Base-by-base conservation (phyloP, 495 filamentous ascomycete genomes). In the Oleoguttula mirabilis region DNA sequence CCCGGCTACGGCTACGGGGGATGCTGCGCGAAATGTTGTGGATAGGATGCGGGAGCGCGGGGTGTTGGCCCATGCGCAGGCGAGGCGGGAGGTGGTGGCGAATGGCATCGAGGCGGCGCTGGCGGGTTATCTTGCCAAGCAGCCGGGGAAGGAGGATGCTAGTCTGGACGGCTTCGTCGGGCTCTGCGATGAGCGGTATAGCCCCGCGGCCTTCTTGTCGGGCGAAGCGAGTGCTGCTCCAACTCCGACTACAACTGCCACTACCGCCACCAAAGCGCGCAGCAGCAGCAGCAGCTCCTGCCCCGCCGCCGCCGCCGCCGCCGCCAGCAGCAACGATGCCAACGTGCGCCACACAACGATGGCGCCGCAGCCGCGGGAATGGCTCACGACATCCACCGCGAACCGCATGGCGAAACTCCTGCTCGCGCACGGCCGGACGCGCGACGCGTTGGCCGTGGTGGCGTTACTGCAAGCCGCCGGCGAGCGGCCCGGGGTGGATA, bases 21-120 rank as follows among this genome's bases (percentile, higher is more conserved):
- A 10, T 7, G 11, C 15, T 8, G 3, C 14, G 20, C 10, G 3
- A 10, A 21, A 17, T 41, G 34, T 47, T 10, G 2, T 37, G 2
- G 14, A 39, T 4, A 21, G 6, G 16, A 52, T 52, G 49, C 19
- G 27, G 2, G 17, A 15, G 17, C 38, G 39, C 12, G 49, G 49
- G 17, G 7, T 52, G 1, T 24, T 52, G 3, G n/a, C 2, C 8
- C 33, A 30, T 22, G 28, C 24, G 11, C 3, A 33, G 2, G 31
- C 28, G 22, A 7, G 31, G 10, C 23, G 16, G n/a, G 28, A 31
- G 20, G 10, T 31, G 5, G 41, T 24, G 3, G 2, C 4, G 10
- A 38, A 45, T 31, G 32, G 1, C 36, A 21, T 45, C n/a, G 19
- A 17, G 12, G 2, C 1, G 1, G 25, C 17, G 12, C 30, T 50